Evolutionary conservation across 495 filamentous ascomycete genomes (phyloP).

Genomic region (Rhizodiscina lignyota): DNA sequence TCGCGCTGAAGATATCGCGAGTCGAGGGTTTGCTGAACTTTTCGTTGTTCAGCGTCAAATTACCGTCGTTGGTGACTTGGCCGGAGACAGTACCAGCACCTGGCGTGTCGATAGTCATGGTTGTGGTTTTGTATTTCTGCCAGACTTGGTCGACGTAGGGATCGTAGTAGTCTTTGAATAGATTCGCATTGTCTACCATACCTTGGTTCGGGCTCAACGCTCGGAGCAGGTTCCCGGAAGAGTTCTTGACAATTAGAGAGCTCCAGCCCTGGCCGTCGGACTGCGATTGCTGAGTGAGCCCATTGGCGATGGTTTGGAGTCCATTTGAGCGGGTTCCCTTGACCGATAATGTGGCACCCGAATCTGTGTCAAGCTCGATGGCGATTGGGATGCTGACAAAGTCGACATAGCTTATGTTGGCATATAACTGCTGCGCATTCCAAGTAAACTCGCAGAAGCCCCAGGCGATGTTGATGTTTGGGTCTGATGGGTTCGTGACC

Average conservation of each 20-base stretch:
- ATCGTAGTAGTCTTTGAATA: constrained; percentile 47
- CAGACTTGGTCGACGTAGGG: constrained; percentile 48
- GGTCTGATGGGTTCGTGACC: constrained; percentile 45
- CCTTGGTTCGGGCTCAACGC: constrained; percentile 51
- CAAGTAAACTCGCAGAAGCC: constrained; percentile 62
- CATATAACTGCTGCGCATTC: constrained; percentile 49
- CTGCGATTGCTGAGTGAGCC: constrained; percentile 22
- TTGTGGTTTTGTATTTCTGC: constrained; percentile 32
- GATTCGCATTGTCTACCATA: constrained; percentile 32
- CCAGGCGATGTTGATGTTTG: constrained; percentile 49
- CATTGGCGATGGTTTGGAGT: constrained; percentile 35
- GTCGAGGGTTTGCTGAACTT: constrained; percentile 40
- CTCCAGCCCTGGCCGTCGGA: constrained; percentile 28
- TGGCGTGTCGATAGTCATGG: constrained; percentile 48
- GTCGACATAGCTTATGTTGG: constrained; percentile 62
- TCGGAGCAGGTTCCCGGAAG: constrained; percentile 36
- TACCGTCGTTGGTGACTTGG: constrained; percentile 28
- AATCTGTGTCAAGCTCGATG: constrained; percentile 36
- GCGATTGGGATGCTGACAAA: constrained; percentile 52
- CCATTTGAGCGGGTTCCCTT: constrained; percentile 39
- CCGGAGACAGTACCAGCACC: constrained; percentile 34
- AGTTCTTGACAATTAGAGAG: constrained; percentile 35
- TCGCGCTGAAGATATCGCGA: constrained; percentile 54
- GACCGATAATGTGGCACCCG: constrained; percentile 36
- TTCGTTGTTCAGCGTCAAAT: constrained; percentile 34